Conservation (phyloP, 148 eudicot species). For the Rhododendron griersonianum region DNA sequence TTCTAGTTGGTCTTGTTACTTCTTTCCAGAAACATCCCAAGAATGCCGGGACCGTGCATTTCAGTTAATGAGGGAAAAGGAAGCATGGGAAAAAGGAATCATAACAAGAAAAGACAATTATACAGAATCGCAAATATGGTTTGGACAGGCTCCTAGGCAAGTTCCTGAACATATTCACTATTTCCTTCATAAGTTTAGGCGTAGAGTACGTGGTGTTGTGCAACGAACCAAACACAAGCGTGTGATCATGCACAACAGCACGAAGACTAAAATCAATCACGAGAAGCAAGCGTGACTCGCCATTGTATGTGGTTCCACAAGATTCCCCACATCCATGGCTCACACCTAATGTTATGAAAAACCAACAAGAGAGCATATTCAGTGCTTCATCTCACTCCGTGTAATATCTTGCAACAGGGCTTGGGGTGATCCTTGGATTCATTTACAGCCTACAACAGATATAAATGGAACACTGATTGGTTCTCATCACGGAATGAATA, state of each 20-base stretch:
- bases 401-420: conserved; percentile 31
- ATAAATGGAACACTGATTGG: conserved; percentile 62
- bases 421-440: conserved; percentile 94
- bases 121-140: conserved; percentile 60
- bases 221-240: neutral
- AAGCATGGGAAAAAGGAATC: conserved; percentile 66
- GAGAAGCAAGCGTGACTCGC: neutral
- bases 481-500: conserved; percentile 80
- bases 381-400: neutral
- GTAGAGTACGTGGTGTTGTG: neutral
- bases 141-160: conserved; percentile 64
- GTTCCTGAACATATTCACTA: conserved; percentile 11
- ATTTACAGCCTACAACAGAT: conserved; percentile 92
- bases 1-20: conserved; percentile 92
- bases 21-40: conserved; percentile 79
- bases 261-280: neutral
- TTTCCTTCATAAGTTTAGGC: neutral
- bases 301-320: neutral
- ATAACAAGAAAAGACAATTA: conserved; percentile 61
- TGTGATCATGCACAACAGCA: neutral
- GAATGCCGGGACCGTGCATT: conserved; percentile 72
- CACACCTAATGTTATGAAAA: neutral
- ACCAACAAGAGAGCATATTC: neutral
- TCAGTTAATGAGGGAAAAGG: conserved; percentile 52
- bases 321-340: neutral